A percentile compares a stretch with the other conserved stretches of the same genome.
Evolutionary conservation across 73 alveolate species (phyloP).

Genomic region (Urostyla sp.): DNA sequence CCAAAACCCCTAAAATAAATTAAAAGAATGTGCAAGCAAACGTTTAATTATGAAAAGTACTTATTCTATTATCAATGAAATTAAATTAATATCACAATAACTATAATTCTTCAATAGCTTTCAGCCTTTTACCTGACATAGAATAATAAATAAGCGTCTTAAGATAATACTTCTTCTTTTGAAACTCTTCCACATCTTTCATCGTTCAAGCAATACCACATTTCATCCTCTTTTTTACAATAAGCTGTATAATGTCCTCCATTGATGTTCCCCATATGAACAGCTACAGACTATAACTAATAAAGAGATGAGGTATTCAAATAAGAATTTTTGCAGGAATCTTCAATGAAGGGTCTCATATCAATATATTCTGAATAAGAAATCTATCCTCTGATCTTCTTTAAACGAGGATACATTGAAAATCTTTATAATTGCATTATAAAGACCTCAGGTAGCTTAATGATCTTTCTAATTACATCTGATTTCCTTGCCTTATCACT

Average conservation of each 20-base stretch:
- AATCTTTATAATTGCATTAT: constrained; percentile 50
- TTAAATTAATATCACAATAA: no score
- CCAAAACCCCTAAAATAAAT: no score
- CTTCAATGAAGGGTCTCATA: constrained; percentile 16
- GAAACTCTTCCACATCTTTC: constrained; percentile 51
- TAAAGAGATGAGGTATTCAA: background rate
- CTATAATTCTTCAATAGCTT: no score
- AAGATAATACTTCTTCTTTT: constrained; percentile 14
- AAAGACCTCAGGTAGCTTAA: constrained; percentile 32
- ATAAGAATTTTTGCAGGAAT: background rate
- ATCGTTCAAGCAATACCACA: constrained; percentile 53
- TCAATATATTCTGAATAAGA: constrained; percentile 24
- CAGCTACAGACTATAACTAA: constrained; percentile 22
- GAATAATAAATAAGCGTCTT: constrained; percentile 59
- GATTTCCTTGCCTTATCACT: background rate
- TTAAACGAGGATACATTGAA: constrained; percentile 28
- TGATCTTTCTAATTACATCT: background rate
- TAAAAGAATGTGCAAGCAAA: no score
- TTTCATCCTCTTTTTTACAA: constrained; percentile 43
- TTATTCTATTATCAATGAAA: no score
- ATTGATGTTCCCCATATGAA: constrained; percentile 47
- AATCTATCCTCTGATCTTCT: constrained; percentile 51
- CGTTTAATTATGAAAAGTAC: no score
- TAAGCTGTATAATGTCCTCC: constrained; percentile 63
- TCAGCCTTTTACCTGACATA: constrained; percentile 1